Evolutionary conservation across 371 early-diverging fungal genomes (phyloP).

Genomic region (Mortierella sp.): DNA sequence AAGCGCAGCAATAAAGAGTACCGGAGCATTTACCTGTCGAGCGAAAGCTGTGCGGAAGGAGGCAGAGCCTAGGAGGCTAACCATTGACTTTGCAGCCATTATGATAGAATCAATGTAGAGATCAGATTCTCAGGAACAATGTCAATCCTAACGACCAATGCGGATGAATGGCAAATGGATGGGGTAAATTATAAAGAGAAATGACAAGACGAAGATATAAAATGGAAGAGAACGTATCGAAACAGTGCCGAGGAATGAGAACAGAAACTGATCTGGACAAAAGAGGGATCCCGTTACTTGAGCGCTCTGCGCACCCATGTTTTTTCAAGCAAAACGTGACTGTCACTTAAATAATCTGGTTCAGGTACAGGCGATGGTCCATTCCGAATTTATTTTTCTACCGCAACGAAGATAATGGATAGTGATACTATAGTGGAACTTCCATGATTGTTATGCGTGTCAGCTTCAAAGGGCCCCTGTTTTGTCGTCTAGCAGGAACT

Average conservation of each 20-base stretch:
- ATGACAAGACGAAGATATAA: background rate
- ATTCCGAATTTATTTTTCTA: background rate
- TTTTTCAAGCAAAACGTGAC: background rate
- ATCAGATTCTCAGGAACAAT: background rate
- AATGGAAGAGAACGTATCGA: background rate
- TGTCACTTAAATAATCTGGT: background rate
- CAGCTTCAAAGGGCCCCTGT: too few species aligned
- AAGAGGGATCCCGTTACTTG: conserved; percentile 22
- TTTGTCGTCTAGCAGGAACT: too few species aligned
- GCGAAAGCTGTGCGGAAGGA: conserved; percentile 19
- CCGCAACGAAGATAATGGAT: too few species aligned
- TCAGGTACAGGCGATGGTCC: background rate
- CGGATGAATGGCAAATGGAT: too few species aligned
- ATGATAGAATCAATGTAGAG: conserved; percentile 2
- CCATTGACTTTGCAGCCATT: conserved; percentile 25
- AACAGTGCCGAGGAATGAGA: background rate
- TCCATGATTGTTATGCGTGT: too few species aligned
- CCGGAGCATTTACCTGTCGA: conserved; percentile 15
- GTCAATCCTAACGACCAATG: too few species aligned
- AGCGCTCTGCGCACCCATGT: background rate
- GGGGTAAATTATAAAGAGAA: background rate
- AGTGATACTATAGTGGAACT: too few species aligned
- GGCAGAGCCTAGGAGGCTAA: conserved; percentile 18
- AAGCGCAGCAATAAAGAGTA: too few species aligned
- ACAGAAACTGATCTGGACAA: conserved; percentile 5